Evolutionary conservation across 768 basidiomycete genomes (phyloP), one percentile per base, ranked within the genome.

Genomic region (Phlegmacium glaucopus): DNA sequence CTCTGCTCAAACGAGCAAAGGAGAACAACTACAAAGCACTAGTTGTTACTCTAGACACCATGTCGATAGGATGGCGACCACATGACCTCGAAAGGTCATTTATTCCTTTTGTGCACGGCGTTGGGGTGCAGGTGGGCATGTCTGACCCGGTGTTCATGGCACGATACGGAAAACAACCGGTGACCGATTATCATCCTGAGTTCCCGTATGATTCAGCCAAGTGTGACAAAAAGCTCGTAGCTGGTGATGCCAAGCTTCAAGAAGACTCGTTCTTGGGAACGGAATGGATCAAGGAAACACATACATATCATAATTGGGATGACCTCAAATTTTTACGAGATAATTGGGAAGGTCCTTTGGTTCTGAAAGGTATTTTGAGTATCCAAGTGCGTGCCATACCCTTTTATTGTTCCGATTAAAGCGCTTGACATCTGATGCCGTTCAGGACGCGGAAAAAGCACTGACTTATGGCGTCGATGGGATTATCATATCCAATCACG

Each of bases 141-240:
- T 83, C 85, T 0, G 89, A 92, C 58, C 90, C 90, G 0, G 85
- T 78, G 10, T 91, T 90, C 67, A 90, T 90, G 89, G 67, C 66
- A 1, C 71, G 72, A 27, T 69, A 72, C 50, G 72, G 71, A 36
- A 70, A 72, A 26, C 64, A 79, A 48, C 77, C 79, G 29, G 49
- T 75, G 41, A 52, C 59, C 15, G 56, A 76, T 43, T 54, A 74
- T 39, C 68, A 58, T 18, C 61, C 78, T 2, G 53, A 58, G 32
- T 89, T 83, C 58, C 87, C 87, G 2, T 81, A 88, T 57, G 75
- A 82, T 35, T 66, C 80, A 1, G 62, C 55, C 1, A 72, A 71
- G 47, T 53, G 77, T 44, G 71, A 82, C 54, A 62, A 67, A 42
- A 68, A 66, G 1, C 58, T 68, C 35, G 53, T 44, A 3, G 69